These are phyloP conservation scores for Botrytis deweyae DNA, from an alignment of 2,329 filamentous ascomycete genomes.

Conservation along the genomic window DNA sequence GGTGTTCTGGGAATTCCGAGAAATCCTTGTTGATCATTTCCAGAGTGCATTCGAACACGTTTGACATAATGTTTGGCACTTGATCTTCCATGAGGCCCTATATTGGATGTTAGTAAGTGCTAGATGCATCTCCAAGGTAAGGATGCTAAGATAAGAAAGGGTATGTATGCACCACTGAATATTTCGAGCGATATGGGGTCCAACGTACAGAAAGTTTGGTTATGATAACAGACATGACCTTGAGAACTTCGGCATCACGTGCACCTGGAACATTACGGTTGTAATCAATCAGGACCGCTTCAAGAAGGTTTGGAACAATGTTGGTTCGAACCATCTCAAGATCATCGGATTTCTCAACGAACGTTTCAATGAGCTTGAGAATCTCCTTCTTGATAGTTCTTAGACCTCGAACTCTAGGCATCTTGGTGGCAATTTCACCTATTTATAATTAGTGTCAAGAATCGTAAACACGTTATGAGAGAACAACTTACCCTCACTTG, in stretches of 20 bases:
- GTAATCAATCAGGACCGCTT: conserved; percentile 93
- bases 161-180: conserved; percentile 44
- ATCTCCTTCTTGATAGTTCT: conserved; percentile 99
- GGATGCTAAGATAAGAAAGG: conserved; percentile 28
- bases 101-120: conserved; percentile 37
- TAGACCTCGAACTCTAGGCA: conserved; percentile 90
- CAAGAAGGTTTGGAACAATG: conserved; percentile 92
- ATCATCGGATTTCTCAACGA: conserved; percentile 97
- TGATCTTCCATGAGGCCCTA: conserved; percentile 97
- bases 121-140: conserved; percentile 11
- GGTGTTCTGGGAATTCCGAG: conserved; percentile 96
- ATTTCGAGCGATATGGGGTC: conserved; percentile 49
- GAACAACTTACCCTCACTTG: conserved; percentile 65
- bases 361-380: conserved; percentile 95
- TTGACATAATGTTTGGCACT: conserved; percentile 96
- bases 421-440: conserved; percentile 94
- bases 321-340: conserved; percentile 87
- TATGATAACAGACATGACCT: conserved; percentile 97
- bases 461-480: background rate
- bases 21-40: conserved; percentile 99
- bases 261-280: conserved; percentile 95
- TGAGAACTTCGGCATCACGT: conserved; percentile 92
- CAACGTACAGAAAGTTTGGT: conserved; percentile 89
- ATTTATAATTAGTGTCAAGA: conserved; percentile 38
- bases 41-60: conserved; percentile 95